Conservation (phyloP, 2,329 filamentous ascomycete genomes). For the Shiraia sp. region DNA sequence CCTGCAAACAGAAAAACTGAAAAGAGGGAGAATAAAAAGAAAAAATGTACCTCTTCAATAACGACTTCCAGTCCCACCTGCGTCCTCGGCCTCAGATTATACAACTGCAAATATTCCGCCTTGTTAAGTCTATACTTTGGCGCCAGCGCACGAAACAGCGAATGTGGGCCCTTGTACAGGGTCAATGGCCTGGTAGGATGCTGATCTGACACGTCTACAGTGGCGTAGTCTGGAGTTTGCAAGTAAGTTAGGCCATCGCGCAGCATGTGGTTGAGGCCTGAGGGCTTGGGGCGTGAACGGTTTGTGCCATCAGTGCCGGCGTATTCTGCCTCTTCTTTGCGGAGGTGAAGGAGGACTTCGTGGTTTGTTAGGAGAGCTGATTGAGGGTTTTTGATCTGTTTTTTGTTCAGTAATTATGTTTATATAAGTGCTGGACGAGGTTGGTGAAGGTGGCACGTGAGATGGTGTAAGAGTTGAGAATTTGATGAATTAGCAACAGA, state of each 20-base stretch:
- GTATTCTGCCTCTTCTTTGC: conserved; percentile 39
- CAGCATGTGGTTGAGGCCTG: conserved; percentile 65
- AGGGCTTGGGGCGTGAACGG: conserved; percentile 35
- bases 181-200: conserved; percentile 36
- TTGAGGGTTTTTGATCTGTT: conserved; percentile 69
- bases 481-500: too few relatives aligned
- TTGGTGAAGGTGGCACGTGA: too few relatives aligned
- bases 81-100: conserved; percentile 38
- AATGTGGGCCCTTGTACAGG: conserved; percentile 39
- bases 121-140: conserved; percentile 41
- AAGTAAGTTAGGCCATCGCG: conserved; percentile 63
- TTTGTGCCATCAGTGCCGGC: conserved; percentile 32
- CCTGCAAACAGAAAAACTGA: background rate
- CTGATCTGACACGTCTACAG: conserved; percentile 13
- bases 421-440: too few relatives aligned
- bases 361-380: conserved; percentile 72
- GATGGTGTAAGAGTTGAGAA: too few relatives aligned
- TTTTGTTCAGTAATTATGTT: background rate
- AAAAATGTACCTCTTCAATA: conserved; percentile 38
- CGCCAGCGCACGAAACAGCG: conserved; percentile 33
- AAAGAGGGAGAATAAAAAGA: background rate
- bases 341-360: conserved; percentile 63
- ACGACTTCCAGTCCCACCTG: conserved; percentile 39
- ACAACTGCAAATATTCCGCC: conserved; percentile 45
- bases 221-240: conserved; percentile 34